These are phyloP conservation scores for Boletus subcaerulescens DNA, from an alignment of 768 basidiomycete species.

Conservation along the genomic window DNA sequence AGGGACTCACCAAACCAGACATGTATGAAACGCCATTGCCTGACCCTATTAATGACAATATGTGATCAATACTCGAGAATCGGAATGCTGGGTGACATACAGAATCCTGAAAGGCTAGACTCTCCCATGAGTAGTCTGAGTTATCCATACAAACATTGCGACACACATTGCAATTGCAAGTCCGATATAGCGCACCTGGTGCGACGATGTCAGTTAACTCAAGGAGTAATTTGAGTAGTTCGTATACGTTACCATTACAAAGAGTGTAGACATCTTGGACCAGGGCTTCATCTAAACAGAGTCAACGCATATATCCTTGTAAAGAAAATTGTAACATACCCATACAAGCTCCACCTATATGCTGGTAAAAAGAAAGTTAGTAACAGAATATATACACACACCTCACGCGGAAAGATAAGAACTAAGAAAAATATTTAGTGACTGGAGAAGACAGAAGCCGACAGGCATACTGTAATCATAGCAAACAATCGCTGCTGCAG, in stretches of 20 bases:
- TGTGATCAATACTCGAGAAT: not conserved
- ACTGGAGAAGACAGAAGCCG: not conserved
- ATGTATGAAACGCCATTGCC: not conserved
- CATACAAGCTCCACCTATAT: slow-evolving; percentile 9
- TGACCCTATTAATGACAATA: not conserved
- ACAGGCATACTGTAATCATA: slow-evolving; percentile 9
- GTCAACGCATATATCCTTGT: not conserved
- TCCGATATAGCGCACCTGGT: slow-evolving; percentile 8
- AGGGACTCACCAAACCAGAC: not conserved
- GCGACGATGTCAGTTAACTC: not conserved
- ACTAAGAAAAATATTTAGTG: not conserved
- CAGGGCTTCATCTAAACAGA: slow-evolving; percentile 9
- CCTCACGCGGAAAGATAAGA: slow-evolving; percentile 9
- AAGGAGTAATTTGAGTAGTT: not conserved
- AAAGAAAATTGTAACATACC: not conserved
- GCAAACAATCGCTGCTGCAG: not conserved
- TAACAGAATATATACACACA: not conserved
- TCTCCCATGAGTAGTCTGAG: not conserved
- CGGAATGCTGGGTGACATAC: not conserved
- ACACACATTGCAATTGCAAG: slow-evolving; percentile 6
- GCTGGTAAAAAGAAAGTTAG: not conserved
- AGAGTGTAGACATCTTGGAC: slow-evolving; percentile 9
- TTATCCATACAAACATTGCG: not conserved
- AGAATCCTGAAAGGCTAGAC: not conserved
- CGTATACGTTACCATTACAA: slow-evolving; percentile 5